Evolutionary conservation across 257 asterid genomes (phyloP), one percentile per base, ranked within the genome.

Genomic region (Prunella vulgaris): DNA sequence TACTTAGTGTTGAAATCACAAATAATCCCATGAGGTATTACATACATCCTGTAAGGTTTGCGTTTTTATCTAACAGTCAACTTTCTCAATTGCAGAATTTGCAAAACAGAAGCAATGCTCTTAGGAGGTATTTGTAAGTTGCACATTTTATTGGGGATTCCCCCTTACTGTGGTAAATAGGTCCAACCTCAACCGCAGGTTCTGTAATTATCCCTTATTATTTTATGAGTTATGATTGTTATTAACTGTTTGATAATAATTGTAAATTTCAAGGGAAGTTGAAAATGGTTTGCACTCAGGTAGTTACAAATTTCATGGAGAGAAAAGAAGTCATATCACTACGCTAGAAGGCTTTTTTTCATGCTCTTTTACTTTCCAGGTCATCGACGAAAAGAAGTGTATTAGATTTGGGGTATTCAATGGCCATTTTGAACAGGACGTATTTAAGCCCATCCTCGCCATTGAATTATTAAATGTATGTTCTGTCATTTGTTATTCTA

Each of bases 251-350:
- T 15, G 21, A n/a, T 46, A n/a, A n/a, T 46, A 15, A 46, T 46
- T 21, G 5, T 59, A 33, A 25, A 70, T 84, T 80, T n/a, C 87
- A 88, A 96, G 99, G 99, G 42, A 93, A 93, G 86, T 97, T 90
- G 77, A 90, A 93, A 12, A 88, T 90, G 97, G 97, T 93, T 78
- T 93, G 97, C 59, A 95, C 99, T 72, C 96, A 93, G 97, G 99
- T 93, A 82, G 61, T 22, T 51, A 56, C 20, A 46, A 68, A 25
- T 69, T 68, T n/a, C n/a, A 25, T 20, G 66, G 38, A 38, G 24
- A 72, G 56, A 48, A 44, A 65, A 32, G 28, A 62, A 21, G 18
- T 72, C 7, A 14, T 48, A 68, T 54, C 42, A 64, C n/a, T 32
- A 38, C 32, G 22, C 46, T 64, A 44, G 53, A 69, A 13, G 37